Base-by-base conservation (phyloP, 164 flowering plant species). In the Liquidambar formosana region DNA sequence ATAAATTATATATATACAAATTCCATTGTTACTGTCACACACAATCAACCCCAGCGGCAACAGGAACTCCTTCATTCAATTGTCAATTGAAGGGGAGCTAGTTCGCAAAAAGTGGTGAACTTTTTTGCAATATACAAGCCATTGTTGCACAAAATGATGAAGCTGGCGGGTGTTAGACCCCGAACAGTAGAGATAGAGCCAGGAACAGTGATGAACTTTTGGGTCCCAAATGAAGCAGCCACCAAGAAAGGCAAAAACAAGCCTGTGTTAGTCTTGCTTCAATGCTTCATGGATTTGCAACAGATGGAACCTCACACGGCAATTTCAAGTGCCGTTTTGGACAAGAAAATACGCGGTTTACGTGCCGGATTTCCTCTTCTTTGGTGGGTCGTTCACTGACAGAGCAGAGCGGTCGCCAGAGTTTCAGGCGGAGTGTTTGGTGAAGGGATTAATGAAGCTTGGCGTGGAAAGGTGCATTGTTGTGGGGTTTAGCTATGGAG, bases 401-500 rank as follows among this genome's bases (percentile, higher is more conserved):
- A 56, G 22, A 2, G 5, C 70, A 0, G 75, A 77, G 11, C 67
- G 83, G 61, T 70, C 83, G 10, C 64, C 72, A 33, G 74, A 28
- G 41, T 81, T 81, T 47, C 82, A 81, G 61, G 81, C 78, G 9
- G 71, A 77, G 67, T 79, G 80, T 46, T 4, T 80, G 67, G 83
- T 69, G 14, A 70, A 25, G 52, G 85, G 75, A 23, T 33, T 82
- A 71, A 63, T 47, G 59, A 75, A 71, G 69, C 66, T 82, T 44
- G 81, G 79, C 1, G 81, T 79, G 23, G 73, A 73, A 44, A 75
- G 23, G 57, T 77, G 79, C 62, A 68, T 67, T 16, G 53, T 77
- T 25, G 85, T 82, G 11, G 85, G 83, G 51, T 52, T 82, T 14
- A 82, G 83, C 67, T 79, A 79, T 51, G 85, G 83, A 1, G 85